Percentiles rank a stretch among this genome's conserved stretches.
Evolutionary conservation across 2,329 filamentous ascomycete genomes (phyloP).

Genomic region (Clonostachys byssicola): DNA sequence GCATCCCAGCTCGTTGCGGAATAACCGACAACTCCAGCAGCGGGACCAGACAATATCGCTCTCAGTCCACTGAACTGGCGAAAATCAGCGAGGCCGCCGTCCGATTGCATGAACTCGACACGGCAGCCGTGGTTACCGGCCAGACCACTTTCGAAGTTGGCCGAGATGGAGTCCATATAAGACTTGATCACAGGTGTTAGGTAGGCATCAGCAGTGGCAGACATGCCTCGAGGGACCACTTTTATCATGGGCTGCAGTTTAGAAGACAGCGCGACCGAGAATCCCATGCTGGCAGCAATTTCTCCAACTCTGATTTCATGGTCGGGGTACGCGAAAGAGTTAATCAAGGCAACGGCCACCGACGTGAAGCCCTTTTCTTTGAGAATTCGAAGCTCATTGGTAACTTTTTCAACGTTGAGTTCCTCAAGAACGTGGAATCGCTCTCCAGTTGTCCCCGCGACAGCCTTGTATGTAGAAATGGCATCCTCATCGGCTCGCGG

Average conservation of each 20-base stretch:
- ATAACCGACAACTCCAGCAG: slow-evolving; percentile 75
- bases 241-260: slow-evolving; percentile 33
- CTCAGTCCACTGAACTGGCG: slow-evolving; percentile 36
- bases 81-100: slow-evolving; percentile 7
- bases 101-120: slow-evolving; percentile 4
- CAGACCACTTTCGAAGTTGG: background rate
- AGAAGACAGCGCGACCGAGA: slow-evolving; percentile 14
- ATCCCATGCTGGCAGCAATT: slow-evolving; percentile 32
- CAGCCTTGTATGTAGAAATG: background rate
- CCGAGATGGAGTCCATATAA: slow-evolving; percentile 25
- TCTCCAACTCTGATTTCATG: slow-evolving; percentile 39
- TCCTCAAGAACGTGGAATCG: background rate
- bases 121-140: background rate
- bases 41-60: slow-evolving; percentile 69
- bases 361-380: slow-evolving; percentile 59
- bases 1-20: slow-evolving; percentile 69
- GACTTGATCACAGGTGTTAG: slow-evolving; percentile 30
- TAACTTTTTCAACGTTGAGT: slow-evolving; percentile 34
- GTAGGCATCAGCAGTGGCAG: slow-evolving; percentile 35
- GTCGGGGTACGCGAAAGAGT: slow-evolving; percentile 66
- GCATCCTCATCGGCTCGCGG: slow-evolving; percentile 61
- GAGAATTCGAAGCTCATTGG: slow-evolving; percentile 51
- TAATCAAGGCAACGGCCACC: slow-evolving; percentile 68
- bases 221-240: slow-evolving; percentile 33
- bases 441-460: background rate